Base-by-base conservation (phyloP, 108 stramenopile species). In the Skeletonema potamos region DNA sequence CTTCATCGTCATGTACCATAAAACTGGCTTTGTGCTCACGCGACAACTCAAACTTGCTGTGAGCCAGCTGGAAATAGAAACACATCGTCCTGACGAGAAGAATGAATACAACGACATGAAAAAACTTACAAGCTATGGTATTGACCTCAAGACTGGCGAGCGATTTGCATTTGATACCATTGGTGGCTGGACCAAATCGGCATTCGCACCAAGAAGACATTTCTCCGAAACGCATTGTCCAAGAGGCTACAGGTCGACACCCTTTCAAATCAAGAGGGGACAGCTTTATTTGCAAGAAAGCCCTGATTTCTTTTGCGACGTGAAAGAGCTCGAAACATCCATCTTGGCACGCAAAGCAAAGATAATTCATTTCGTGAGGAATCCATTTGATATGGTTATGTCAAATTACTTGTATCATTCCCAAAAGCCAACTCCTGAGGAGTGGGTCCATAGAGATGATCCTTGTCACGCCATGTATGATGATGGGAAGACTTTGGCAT, bases 321-420 rank as follows among this genome's bases (percentile, higher is more conserved):
- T 66, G 61, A 33, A 36, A 11, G 43, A 66, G 8, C 32, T 78
- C 24, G 39, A 30, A 1, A 20, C 27, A 13, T 27, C 56, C 30
- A 15, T 78, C 58, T 4, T 51, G 2, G 28, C 27, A 37, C 66
- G 66, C 27, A 64, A 62, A 32, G 55, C 72, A 20, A 82, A 82
- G 54, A 74, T 82, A 24, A 54, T 82, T 5, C 81, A 82, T 57
- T 77, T 82, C 22, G 66, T 82, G n/a, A 46, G 81, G 8, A 74
- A 77, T 41, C 81, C 81, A 11, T 82, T 66, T 46, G 64, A 73
- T 20, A 82, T 82, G 81, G 72, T 73, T 10, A 4, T 77, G 28
- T 66, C 62, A 17, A 82, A 82, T 44, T 82, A 73, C 60, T 57
- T 77, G 22, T 82, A 82, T 30, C 81, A 82, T 34, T 65, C 81